Conservation (phyloP, 306 rosid genomes). For the Cyamopsis tetragonoloba region DNA sequence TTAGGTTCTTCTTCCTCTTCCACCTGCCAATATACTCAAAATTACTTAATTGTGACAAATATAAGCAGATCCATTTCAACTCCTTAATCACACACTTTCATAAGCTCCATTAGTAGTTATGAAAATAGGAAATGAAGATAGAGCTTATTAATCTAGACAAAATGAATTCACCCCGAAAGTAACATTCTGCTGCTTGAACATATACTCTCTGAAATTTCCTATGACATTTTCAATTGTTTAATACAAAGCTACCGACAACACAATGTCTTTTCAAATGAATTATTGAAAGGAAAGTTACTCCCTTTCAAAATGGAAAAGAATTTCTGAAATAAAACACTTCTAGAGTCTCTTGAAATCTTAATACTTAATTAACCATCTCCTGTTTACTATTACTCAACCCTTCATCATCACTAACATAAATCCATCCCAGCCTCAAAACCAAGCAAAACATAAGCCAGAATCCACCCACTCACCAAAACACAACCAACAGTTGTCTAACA, state of each 20-base stretch:
- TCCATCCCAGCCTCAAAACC: not conserved
- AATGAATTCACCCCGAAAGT: not conserved
- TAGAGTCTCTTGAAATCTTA: not conserved
- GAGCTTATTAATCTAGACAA: not conserved
- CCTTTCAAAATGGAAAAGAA: not conserved
- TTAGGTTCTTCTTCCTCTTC: conserved; percentile 97
- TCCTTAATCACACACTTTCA: not conserved
- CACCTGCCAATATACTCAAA: conserved; percentile 54
- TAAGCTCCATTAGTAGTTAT: not conserved
- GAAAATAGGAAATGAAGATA: not conserved
- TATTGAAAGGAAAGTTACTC: not conserved
- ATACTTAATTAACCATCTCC: not conserved
- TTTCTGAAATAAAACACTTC: not conserved
- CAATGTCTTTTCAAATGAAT: not conserved
- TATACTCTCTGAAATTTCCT: not conserved
- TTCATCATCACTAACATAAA: not conserved
- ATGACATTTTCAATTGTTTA: not conserved
- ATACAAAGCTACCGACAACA: not conserved
- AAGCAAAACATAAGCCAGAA: not conserved
- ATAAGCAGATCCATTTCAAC: not conserved
- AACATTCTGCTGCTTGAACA: not conserved
- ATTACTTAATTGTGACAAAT: not conserved
- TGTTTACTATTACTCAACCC: not conserved
- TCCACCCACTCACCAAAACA: not conserved
- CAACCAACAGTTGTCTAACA: not conserved